phyloP scores from a whole-genome alignment of 1,284 basidiomycete species.

The Gomphus bonarii region DNA sequence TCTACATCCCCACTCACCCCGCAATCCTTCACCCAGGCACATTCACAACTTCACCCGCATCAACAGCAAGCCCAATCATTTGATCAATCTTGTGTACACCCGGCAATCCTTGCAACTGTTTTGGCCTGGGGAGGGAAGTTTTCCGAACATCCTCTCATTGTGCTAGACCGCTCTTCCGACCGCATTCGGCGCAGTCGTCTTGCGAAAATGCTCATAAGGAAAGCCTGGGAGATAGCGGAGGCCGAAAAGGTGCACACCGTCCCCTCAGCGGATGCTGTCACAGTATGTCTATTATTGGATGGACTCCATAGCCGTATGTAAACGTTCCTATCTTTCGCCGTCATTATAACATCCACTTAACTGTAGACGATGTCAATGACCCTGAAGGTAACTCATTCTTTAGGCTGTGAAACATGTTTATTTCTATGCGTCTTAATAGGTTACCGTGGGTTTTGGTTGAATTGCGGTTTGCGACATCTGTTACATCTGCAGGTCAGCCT shows the following conservation, averaged over 20 bases:
- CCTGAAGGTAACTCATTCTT: constrained; percentile 36
- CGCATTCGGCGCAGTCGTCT: constrained; percentile 49
- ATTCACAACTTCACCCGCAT: constrained; percentile 14
- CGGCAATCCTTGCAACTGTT: constrained; percentile 76
- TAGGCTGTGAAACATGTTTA: not conserved
- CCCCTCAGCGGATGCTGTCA: constrained; percentile 71
- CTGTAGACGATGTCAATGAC: constrained; percentile 57
- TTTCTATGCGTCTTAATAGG: constrained; percentile 29
- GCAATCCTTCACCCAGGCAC: not conserved
- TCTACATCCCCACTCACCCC: not conserved
- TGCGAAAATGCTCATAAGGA: constrained; percentile 66
- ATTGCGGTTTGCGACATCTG: constrained; percentile 63
- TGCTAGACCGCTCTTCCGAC: constrained; percentile 63
- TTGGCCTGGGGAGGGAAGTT: constrained; percentile 91
- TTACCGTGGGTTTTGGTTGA: constrained; percentile 74
- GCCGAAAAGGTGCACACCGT: constrained; percentile 75
- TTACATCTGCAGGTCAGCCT: constrained; percentile 57
- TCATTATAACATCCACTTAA: constrained; percentile 9
- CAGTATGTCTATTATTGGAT: constrained; percentile 67
- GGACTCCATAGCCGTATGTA: constrained; percentile 65
- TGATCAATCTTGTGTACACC: constrained; percentile 35
- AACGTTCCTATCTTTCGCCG: not conserved
- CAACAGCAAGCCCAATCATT: constrained; percentile 9
- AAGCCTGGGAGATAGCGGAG: constrained; percentile 78
- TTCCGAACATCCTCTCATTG: constrained; percentile 74